Base-by-base conservation (phyloP, 2,329 filamentous ascomycete species). In the Sclerotinia glacialis region DNA sequence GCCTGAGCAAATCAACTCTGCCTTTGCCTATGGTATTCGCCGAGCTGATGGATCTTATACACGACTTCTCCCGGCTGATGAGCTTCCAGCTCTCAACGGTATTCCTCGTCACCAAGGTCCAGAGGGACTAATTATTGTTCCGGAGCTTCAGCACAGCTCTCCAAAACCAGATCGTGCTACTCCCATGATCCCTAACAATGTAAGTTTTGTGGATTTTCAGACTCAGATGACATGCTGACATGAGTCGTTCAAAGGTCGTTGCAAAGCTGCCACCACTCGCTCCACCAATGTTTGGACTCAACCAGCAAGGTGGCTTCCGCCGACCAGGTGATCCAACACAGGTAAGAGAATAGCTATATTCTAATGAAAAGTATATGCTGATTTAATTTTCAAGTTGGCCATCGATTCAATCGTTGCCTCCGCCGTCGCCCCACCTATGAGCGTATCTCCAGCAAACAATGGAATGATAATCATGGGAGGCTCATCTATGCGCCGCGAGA, bases 11-110 rank as follows among this genome's bases (percentile, higher is more conserved):
- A 44, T 77, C 0, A 59, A 70, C 31, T 55, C 68, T 40, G 74
- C 75, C 18, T 82, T 79, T 65, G 80, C 78, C 2, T 87, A 87
- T 73, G 85, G 80, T 69, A 80, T 83, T 63, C 80, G 83, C 62
- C 80, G 85, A 8, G 81, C 81, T 11, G 80, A 85, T 67, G 85
- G 85, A 4, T 76, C 78, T 56, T 83, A 80, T 67, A 86, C 85
- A 6, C 79, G 82, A 3, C 80, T 88, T 0, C 77, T 87, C 18
- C 83, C 83, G 0, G 85, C 82, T 0, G 85, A 88, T 68, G 78
- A 80, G 76, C 75, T 87, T 14, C 60, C 60, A 1, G 46, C 28
- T 18, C 82, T 81, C 1, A 49, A 65, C 4, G 72, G 82, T 44
- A 71, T 75, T 7, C 79, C 81, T 54, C 60, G 37, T 1, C 56